Conservation (phyloP, 768 basidiomycete genomes). For the Lactifluus hygrophoroides region DNA sequence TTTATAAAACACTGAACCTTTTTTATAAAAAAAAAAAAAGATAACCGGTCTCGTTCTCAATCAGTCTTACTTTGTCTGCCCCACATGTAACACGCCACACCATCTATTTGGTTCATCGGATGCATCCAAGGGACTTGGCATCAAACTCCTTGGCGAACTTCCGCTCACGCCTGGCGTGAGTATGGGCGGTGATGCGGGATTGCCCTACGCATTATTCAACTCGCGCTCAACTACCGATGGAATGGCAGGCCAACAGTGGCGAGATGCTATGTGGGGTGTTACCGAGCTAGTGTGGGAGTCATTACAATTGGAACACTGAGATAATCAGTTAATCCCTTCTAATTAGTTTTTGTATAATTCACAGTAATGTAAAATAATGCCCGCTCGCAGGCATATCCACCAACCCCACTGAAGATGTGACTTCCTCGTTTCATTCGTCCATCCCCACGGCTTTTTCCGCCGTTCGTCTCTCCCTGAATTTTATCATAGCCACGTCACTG, state of each 20-base stretch:
- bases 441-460: slow-evolving; percentile 4
- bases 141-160: slow-evolving; percentile 69
- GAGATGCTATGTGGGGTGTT: slow-evolving; percentile 25
- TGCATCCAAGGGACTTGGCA: slow-evolving; percentile 42
- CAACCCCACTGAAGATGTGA: not conserved
- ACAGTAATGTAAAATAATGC: not conserved
- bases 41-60: slow-evolving; percentile 85
- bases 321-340: too few relatives aligned
- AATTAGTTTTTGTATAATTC: not conserved
- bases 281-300: slow-evolving; percentile 28
- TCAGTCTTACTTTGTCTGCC: slow-evolving; percentile 76
- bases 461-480: not conserved
- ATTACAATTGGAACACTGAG: not conserved
- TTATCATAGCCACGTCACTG: not conserved
- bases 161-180: slow-evolving; percentile 76
- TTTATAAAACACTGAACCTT: not conserved
- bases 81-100: slow-evolving; percentile 56
- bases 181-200: slow-evolving; percentile 58
- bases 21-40: slow-evolving; percentile 31
- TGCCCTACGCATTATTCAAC: slow-evolving; percentile 38
- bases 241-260: slow-evolving; percentile 19
- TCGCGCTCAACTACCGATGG: slow-evolving; percentile 2
- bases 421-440: not conserved
- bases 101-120: slow-evolving; percentile 64
- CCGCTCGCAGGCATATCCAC: not conserved